These are phyloP conservation scores for Ceratorhiza oryzae-sativae DNA, from an alignment of 1,284 basidiomycete genomes.

Conservation along the genomic window DNA sequence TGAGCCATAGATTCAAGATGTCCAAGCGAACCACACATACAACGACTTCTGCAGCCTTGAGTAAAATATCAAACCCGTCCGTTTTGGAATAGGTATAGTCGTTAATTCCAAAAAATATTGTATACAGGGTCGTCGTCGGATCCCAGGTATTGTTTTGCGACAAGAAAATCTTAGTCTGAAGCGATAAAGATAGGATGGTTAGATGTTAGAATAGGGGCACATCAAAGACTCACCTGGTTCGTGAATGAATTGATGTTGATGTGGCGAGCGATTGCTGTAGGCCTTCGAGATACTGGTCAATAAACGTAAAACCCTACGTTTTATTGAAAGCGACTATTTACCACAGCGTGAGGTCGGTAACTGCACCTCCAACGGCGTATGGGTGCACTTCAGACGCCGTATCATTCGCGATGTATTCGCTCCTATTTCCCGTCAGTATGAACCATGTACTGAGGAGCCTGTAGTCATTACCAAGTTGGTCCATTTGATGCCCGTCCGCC, in stretches of 20 bases:
- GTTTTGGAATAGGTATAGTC: constrained; percentile 42
- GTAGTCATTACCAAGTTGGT: constrained; percentile 38
- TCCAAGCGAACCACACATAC: constrained; percentile 4
- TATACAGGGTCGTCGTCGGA: constrained; percentile 52
- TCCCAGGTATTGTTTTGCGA: constrained; percentile 50
- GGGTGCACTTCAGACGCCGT: constrained; percentile 35
- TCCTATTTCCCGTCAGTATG: constrained; percentile 20
- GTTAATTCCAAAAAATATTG: constrained; percentile 52
- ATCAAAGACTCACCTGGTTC: constrained; percentile 26
- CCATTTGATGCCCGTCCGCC: constrained; percentile 43
- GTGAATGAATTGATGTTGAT: constrained; percentile 41
- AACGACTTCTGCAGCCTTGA: constrained; percentile 38
- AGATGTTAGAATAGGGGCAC: background rate
- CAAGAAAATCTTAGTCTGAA: constrained; percentile 47
- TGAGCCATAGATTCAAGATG: background rate
- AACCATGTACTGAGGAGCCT: background rate
- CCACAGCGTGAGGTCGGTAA: constrained; percentile 41
- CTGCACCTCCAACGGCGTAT: constrained; percentile 41
- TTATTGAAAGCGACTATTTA: background rate
- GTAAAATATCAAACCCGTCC: constrained; percentile 39
- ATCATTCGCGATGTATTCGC: constrained; percentile 41
- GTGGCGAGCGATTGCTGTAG: constrained; percentile 40
- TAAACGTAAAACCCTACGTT: background rate
- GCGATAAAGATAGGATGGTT: background rate
- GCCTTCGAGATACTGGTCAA: constrained; percentile 4